A percentile compares a stretch with the other conserved stretches of the same genome.
Evolutionary conservation across 2,329 filamentous ascomycete species (phyloP).

Genomic region (Fusarium brachygibbosum): DNA sequence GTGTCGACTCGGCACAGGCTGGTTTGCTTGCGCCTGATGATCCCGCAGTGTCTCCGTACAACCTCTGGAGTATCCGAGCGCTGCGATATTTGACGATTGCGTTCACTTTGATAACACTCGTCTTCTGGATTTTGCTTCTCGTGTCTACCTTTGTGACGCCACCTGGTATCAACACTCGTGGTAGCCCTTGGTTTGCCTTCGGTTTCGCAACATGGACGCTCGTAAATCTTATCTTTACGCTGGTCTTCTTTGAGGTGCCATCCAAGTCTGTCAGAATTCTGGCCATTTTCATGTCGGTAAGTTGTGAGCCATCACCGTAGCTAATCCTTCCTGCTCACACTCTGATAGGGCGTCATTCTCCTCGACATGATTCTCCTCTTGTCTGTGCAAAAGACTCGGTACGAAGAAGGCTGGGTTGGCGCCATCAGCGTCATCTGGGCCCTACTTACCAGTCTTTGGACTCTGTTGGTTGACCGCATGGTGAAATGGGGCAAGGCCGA

Average conservation of each 20-base stretch:
- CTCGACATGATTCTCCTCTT: slow-evolving; percentile 85
- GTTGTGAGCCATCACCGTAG: background rate
- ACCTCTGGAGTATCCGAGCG: slow-evolving; percentile 89
- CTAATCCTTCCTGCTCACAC: slow-evolving; percentile 41
- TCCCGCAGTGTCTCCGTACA: slow-evolving; percentile 84
- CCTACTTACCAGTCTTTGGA: slow-evolving; percentile 82
- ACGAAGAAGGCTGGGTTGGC: slow-evolving; percentile 94
- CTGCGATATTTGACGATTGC: slow-evolving; percentile 82
- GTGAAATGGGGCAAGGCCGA: slow-evolving; percentile 94
- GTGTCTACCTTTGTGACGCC: slow-evolving; percentile 92
- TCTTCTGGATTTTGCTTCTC: slow-evolving; percentile 96
- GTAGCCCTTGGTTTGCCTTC: slow-evolving; percentile 93
- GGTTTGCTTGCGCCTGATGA: slow-evolving; percentile 58
- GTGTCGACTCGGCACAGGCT: slow-evolving; percentile 64
- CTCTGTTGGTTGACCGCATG: slow-evolving; percentile 80
- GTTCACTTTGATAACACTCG: slow-evolving; percentile 79
- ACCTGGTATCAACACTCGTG: slow-evolving; percentile 85
- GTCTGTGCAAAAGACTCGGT: slow-evolving; percentile 77
- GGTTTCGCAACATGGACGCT: slow-evolving; percentile 84
- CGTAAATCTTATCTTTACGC: slow-evolving; percentile 78
- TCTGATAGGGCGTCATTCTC: slow-evolving; percentile 51
- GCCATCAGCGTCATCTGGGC: slow-evolving; percentile 87
- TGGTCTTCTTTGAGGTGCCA: slow-evolving; percentile 90
- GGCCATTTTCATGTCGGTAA: slow-evolving; percentile 72
- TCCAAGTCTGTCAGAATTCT: slow-evolving; percentile 83